Percentiles rank a stretch among this genome's conserved stretches.
Evolutionary conservation across 2,329 filamentous ascomycete genomes (phyloP).

Genomic region (Pseudocercospora vitis): DNA sequence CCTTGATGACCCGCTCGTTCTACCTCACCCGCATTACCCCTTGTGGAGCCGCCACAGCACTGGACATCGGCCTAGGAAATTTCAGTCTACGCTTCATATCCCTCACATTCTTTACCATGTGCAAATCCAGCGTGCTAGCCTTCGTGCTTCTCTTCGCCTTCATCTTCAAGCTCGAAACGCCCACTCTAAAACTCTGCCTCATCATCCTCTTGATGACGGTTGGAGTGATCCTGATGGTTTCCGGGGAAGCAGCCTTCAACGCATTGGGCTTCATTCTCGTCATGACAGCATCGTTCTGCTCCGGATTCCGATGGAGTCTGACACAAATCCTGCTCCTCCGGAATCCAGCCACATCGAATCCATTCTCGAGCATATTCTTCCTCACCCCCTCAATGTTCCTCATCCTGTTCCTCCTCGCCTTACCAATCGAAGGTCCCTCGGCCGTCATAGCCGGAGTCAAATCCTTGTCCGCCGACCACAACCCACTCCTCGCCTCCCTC

Average conservation of each 20-base stretch:
- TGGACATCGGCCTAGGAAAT: slow-evolving; percentile 95
- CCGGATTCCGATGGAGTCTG: slow-evolving; percentile 96
- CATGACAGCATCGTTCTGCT: slow-evolving; percentile 91
- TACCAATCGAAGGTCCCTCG: slow-evolving; percentile 79
- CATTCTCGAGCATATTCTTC: slow-evolving; percentile 95
- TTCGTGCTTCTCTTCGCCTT: slow-evolving; percentile 97
- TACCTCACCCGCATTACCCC: slow-evolving; percentile 90
- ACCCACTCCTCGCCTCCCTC: slow-evolving; percentile 62
- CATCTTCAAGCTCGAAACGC: slow-evolving; percentile 83
- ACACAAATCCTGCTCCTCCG: slow-evolving; percentile 93
- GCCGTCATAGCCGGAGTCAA: slow-evolving; percentile 66
- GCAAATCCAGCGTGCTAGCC: slow-evolving; percentile 92
- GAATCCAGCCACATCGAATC: slow-evolving; percentile 92
- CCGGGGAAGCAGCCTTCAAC: slow-evolving; percentile 88
- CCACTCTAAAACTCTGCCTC: slow-evolving; percentile 78
- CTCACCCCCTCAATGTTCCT: slow-evolving; percentile 96
- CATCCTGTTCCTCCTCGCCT: slow-evolving; percentile 73
- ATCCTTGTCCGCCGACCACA: slow-evolving; percentile 66
- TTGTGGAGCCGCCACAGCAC: slow-evolving; percentile 85
- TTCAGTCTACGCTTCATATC: slow-evolving; percentile 95
- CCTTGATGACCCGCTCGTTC: slow-evolving; percentile 81
- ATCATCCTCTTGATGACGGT: slow-evolving; percentile 91
- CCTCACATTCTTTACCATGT: slow-evolving; percentile 98
- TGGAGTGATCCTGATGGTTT: slow-evolving; percentile 97
- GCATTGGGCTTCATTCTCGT: slow-evolving; percentile 84